phyloP scores from a whole-genome alignment of 73 alveolate genomes.

The Tetrahymena malaccensis region DNA sequence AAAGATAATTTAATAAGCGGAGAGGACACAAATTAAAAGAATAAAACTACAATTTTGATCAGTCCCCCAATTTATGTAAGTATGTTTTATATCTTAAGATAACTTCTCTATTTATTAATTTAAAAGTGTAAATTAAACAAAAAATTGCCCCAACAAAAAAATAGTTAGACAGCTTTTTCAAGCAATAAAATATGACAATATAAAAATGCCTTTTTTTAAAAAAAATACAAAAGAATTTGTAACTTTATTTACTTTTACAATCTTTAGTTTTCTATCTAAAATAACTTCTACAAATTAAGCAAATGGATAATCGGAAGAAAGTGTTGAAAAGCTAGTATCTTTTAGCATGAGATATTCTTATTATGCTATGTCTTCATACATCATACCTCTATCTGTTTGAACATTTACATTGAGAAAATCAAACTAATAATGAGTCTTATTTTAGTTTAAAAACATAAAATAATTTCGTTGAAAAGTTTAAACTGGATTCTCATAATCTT shows the following conservation, averaged over 20 bases:
- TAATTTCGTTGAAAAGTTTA: background rate
- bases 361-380: background rate
- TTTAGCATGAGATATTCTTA: background rate
- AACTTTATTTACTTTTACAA: background rate
- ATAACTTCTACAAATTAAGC: background rate
- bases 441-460: background rate
- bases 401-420: background rate
- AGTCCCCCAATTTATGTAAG: background rate
- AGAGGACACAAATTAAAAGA: background rate
- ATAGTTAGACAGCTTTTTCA: background rate
- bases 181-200: background rate
- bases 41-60: background rate
- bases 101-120: background rate
- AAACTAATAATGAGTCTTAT: background rate
- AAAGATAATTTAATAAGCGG: background rate
- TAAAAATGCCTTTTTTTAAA: too few species aligned
- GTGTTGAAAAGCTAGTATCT: background rate
- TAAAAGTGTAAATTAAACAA: background rate
- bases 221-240: background rate
- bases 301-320: background rate
- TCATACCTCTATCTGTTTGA: background rate
- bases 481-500: background rate
- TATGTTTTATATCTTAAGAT: background rate
- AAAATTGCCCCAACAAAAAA: background rate
- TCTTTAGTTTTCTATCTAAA: background rate